A percentile compares a stretch with the other conserved stretches of the same genome.
Conservation (phyloP, 2,329 filamentous ascomycete species). For the Pseudomassariella vexata region DNA sequence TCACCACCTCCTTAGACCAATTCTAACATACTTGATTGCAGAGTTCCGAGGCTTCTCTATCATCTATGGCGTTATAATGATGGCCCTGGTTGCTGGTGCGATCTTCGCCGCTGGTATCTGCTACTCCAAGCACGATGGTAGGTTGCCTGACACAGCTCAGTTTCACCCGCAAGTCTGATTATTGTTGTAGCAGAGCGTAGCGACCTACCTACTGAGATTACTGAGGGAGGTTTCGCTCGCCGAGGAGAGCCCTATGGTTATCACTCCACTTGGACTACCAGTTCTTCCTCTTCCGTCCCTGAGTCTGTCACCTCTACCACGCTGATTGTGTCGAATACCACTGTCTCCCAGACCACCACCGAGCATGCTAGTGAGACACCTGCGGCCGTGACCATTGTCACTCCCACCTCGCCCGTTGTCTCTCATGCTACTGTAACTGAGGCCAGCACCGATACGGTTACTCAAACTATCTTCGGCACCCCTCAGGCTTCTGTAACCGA, state of each 20-base stretch:
- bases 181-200: too few species aligned
- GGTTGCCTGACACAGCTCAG: too few species aligned
- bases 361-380: too few species aligned
- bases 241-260: conserved; percentile 1
- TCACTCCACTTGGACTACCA: conserved; percentile 1
- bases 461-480: conserved; percentile 1
- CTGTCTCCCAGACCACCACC: too few species aligned
- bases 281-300: not conserved
- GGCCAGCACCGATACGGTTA: not conserved
- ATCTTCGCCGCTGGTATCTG: conserved; percentile 3
- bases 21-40: not conserved
- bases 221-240: too few species aligned
- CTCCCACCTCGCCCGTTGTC: too few species aligned
- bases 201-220: too few species aligned
- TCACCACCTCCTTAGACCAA: not conserved
- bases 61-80: conserved; percentile 1
- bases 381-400: too few species aligned
- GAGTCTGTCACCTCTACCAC: not conserved
- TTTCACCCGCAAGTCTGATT: too few species aligned
- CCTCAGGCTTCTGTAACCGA: conserved; percentile 1
- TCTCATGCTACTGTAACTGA: too few species aligned
- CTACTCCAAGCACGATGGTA: conserved; percentile 3
- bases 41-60: not conserved
- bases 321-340: too few species aligned
- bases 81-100: not conserved